A percentile compares a stretch with the other conserved stretches of the same genome.
Evolutionary conservation across 163 green algal genomes (phyloP).

Genomic region (Prototheca stagnorum): DNA sequence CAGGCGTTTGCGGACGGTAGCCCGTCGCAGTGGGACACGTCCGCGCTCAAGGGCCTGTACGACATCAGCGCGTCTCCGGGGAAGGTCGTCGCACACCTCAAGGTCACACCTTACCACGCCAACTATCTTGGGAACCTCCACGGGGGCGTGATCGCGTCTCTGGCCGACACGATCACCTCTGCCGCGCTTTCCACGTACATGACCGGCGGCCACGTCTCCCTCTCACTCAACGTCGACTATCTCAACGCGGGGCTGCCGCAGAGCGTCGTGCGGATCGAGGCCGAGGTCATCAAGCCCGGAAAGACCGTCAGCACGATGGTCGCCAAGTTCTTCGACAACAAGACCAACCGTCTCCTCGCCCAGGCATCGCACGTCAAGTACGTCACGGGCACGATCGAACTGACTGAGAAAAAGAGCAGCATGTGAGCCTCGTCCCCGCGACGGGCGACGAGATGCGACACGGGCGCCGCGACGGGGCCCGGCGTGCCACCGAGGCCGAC

Average conservation of each 20-base stretch:
- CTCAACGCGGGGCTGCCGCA: constrained; percentile 4
- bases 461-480: no score
- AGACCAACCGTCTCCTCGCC: constrained; percentile 1
- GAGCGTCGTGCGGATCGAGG: constrained; percentile 3
- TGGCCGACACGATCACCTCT: no score
- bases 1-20: no score
- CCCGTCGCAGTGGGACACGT: not conserved
- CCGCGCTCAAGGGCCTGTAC: not conserved
- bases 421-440: no score
- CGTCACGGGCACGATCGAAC: no score
- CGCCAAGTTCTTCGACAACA: not conserved
- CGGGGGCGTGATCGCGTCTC: no score
- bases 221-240: constrained; percentile 15
- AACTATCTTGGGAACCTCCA: constrained; percentile 1
- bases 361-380: constrained; percentile 14
- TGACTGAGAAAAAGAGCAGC: no score
- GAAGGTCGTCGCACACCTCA: not conserved
- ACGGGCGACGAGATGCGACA: no score
- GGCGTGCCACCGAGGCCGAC: no score
- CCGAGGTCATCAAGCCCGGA: constrained; percentile 11
- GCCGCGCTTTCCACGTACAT: not conserved
- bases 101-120: not conserved
- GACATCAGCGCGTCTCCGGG: not conserved
- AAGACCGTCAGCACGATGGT: constrained; percentile 5
- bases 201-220: constrained; percentile 6